Evolutionary conservation across 2,329 filamentous ascomycete species (phyloP).

Genomic region (Furcasterigmium furcatum): DNA sequence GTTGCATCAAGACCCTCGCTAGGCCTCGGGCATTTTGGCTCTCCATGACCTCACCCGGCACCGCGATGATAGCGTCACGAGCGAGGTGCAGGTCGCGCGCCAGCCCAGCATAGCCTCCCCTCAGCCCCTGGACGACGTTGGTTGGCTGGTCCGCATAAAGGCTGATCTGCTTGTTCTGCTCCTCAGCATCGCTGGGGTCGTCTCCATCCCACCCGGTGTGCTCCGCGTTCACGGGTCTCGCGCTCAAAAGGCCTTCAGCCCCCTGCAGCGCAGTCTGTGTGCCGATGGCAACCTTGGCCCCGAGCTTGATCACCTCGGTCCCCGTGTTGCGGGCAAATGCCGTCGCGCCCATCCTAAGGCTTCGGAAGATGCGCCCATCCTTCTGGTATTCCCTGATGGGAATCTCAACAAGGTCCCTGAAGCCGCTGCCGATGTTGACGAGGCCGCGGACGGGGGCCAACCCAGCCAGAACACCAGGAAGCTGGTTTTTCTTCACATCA

Average conservation of each 20-base stretch:
- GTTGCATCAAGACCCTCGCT: slow-evolving; percentile 71
- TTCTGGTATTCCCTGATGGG: slow-evolving; percentile 92
- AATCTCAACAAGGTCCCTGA: slow-evolving; percentile 82
- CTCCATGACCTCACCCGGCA: slow-evolving; percentile 88
- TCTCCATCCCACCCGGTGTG: slow-evolving; percentile 49
- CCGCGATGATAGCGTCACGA: slow-evolving; percentile 88
- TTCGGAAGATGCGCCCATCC: slow-evolving; percentile 87
- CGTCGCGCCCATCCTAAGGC: slow-evolving; percentile 84
- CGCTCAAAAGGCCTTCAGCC: slow-evolving; percentile 74
- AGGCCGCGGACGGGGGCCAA: slow-evolving; percentile 86
- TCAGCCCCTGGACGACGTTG: slow-evolving; percentile 80
- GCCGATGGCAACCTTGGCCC: slow-evolving; percentile 90
- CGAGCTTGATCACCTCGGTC: slow-evolving; percentile 88
- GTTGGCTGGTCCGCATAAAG: slow-evolving; percentile 93
- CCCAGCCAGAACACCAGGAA: slow-evolving; percentile 84
- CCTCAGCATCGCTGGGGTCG: slow-evolving; percentile 45
- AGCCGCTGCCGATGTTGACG: slow-evolving; percentile 85
- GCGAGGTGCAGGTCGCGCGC: slow-evolving; percentile 85
- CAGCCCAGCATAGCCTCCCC: slow-evolving; percentile 77
- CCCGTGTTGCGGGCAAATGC: slow-evolving; percentile 93
- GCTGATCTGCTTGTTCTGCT: slow-evolving; percentile 76
- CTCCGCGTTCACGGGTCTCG: slow-evolving; percentile 32
- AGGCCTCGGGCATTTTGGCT: slow-evolving; percentile 77
- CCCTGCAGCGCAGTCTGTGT: slow-evolving; percentile 91
- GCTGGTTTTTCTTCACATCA: slow-evolving; percentile 84